Base-by-base conservation (phyloP, 305 asterid species). In the Solanum aculeatissimum region DNA sequence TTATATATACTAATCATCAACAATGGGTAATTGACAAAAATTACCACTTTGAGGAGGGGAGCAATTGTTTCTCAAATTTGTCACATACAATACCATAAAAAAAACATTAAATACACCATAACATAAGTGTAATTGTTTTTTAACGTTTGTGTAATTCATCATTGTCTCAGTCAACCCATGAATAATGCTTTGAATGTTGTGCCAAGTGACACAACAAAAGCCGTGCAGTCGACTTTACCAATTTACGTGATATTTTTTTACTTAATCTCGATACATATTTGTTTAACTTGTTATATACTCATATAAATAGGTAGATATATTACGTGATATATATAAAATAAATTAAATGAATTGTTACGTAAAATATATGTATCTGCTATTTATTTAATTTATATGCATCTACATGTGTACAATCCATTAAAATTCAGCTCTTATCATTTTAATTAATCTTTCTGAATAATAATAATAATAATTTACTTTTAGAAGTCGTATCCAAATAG, bases 351-450 rank as follows among this genome's bases (percentile, higher is more conserved):
- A 54, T 54, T 54, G 2, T 18, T 2, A 1, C 19, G 7, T 18
- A 18, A 0, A 54, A 54, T 18, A 2, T 1, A 0, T 3, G 3
- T 18, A 0, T 54, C 2, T 53, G 6, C 1, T 2, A 0, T 32
- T 16, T 55, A 1, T 55, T 32, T 32, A 32, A 32, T 32, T 32
- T 3, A 32, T 2, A 32, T 32, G 35, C 4, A 3, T 2, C 2
- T 32, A 32, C 4, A 32, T 32, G 35, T 32, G 4, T 35, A 35
- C 40, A 35, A 6, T 35, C 1, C 40, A 35, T 35, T 35, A 35
- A 35, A 35, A 32, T 32, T 32, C 0, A 32, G n/a, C 38, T 6
- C 4, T 32, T 32, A 32, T 32, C 35, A 32, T 4, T 32, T 32
- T 32, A 32, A 32, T 32, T 32, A 29, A 29, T 29, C 32, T 29